Conservation (phyloP, 371 early-diverging fungal species). For the Sporodiniella umbellata region DNA sequence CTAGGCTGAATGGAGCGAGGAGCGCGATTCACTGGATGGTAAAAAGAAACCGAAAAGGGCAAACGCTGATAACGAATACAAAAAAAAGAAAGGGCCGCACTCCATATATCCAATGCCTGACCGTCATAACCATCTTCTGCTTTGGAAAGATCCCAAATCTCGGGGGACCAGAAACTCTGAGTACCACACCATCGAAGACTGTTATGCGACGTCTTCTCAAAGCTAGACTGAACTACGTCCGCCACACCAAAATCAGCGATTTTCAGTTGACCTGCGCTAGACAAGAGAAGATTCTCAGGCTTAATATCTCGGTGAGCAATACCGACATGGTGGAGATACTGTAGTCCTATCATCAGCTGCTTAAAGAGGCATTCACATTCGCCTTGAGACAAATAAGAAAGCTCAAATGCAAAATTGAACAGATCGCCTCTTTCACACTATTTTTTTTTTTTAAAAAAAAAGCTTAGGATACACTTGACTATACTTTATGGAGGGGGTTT, state of each 20-base stretch:
- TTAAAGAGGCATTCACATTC: slow-evolving; percentile 63
- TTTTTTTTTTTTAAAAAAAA: neutral
- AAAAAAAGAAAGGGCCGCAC: slow-evolving; percentile 79
- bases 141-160: slow-evolving; percentile 51
- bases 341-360: slow-evolving; percentile 93
- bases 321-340: slow-evolving; percentile 94
- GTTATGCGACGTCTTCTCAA: slow-evolving; percentile 63
- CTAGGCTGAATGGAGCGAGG: slow-evolving; percentile 43
- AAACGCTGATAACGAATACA: slow-evolving; percentile 75
- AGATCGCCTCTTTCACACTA: slow-evolving; percentile 67
- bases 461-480: slow-evolving; percentile 20
- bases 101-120: slow-evolving; percentile 82
- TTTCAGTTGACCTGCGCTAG: slow-evolving; percentile 80
- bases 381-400: slow-evolving; percentile 29
- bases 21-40: slow-evolving; percentile 48
- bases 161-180: slow-evolving; percentile 91
- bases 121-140: slow-evolving; percentile 73
- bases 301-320: slow-evolving; percentile 87
- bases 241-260: slow-evolving; percentile 98
- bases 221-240: slow-evolving; percentile 81
- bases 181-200: slow-evolving; percentile 84
- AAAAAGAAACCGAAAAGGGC: slow-evolving; percentile 56
- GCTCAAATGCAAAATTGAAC: slow-evolving; percentile 43
- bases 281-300: slow-evolving; percentile 91
- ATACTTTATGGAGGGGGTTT: no score